Evolutionary conservation across 2,329 filamentous ascomycete genomes (phyloP).

Genomic region (Aureobasidium sp.): DNA sequence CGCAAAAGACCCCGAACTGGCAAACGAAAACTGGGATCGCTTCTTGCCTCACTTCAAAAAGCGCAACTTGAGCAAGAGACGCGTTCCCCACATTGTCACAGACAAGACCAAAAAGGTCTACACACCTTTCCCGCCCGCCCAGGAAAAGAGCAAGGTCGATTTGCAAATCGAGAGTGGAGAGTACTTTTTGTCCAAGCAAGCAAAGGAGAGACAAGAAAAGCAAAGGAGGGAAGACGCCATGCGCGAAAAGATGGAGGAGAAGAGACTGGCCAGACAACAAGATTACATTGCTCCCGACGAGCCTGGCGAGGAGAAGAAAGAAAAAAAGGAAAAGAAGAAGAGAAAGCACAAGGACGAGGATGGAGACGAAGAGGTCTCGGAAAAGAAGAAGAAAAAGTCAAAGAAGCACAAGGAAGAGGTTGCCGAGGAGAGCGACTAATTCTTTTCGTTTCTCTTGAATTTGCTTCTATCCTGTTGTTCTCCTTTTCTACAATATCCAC

Average conservation of each 20-base stretch:
- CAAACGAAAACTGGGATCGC: constrained; percentile 85
- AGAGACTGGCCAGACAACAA: constrained; percentile 73
- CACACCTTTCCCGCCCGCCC: constrained; percentile 92
- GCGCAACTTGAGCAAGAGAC: constrained; percentile 76
- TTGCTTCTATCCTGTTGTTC: neutral
- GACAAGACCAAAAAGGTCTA: constrained; percentile 94
- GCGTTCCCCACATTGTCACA: constrained; percentile 73
- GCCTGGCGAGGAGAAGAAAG: constrained; percentile 45
- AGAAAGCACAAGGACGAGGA: constrained; percentile 23
- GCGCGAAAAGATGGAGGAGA: constrained; percentile 79
- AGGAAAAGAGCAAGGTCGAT: constrained; percentile 99
- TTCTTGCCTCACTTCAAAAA: constrained; percentile 98
- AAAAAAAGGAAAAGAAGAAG: constrained; percentile 37
- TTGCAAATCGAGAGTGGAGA: constrained; percentile 96
- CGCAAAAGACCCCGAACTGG: constrained; percentile 79
- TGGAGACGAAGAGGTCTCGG: constrained; percentile 23
- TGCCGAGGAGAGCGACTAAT: constrained; percentile 7
- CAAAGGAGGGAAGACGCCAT: constrained; percentile 79
- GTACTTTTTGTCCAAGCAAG: constrained; percentile 90
- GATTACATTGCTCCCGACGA: constrained; percentile 87
- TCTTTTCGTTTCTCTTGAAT: neutral
- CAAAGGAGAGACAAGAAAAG: constrained; percentile 75
- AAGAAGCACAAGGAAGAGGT: constrained; percentile 13
- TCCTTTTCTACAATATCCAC: neutral
- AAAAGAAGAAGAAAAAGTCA: constrained; percentile 15